phyloP scores from a whole-genome alignment of 805 yeast species.

The Ascoidea rubescens region DNA sequence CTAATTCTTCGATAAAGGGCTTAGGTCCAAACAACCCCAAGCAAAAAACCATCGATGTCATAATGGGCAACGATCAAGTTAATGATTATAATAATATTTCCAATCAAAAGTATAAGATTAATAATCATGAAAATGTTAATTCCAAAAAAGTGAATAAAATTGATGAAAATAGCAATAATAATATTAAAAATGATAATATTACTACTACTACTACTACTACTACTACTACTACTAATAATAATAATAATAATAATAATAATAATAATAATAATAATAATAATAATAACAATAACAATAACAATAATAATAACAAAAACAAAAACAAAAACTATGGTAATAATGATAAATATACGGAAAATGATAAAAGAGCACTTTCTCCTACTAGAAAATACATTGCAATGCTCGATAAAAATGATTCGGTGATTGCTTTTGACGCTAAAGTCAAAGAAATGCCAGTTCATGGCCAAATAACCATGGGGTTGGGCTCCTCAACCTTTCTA shows the following conservation, averaged over 20 bases:
- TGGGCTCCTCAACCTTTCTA: constrained; percentile 83
- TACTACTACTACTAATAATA: constrained; percentile 46
- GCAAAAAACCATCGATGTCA: constrained; percentile 53
- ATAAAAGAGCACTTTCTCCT: constrained; percentile 24
- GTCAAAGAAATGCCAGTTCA: constrained; percentile 60
- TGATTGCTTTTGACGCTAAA: constrained; percentile 59
- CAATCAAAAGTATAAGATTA: constrained; percentile 91
- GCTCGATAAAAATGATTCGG: constrained; percentile 35
- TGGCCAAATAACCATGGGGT: constrained; percentile 76
- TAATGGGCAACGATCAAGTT: constrained; percentile 51
- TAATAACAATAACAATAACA: constrained; percentile 4
- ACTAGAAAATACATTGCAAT: constrained; percentile 21
- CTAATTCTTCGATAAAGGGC: constrained; percentile 75
- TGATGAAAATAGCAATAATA: constrained; percentile 60
- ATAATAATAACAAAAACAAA: constrained; percentile 10
- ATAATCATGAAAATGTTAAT: too few relatives aligned
- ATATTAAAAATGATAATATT: constrained; percentile 36
- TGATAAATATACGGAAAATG: constrained; percentile 58
- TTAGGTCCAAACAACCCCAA: constrained; percentile 40
- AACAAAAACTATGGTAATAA: constrained; percentile 50
- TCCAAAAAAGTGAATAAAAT: too few relatives aligned
- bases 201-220: constrained; percentile 63
- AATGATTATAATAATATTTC: constrained; percentile 84
- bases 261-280: too few relatives aligned
- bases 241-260: constrained; percentile 28